Percentiles rank a stretch among this genome's conserved stretches.
phyloP scores from a whole-genome alignment of 2,329 filamentous ascomycete genomes.

The Venturia aucupariae region DNA sequence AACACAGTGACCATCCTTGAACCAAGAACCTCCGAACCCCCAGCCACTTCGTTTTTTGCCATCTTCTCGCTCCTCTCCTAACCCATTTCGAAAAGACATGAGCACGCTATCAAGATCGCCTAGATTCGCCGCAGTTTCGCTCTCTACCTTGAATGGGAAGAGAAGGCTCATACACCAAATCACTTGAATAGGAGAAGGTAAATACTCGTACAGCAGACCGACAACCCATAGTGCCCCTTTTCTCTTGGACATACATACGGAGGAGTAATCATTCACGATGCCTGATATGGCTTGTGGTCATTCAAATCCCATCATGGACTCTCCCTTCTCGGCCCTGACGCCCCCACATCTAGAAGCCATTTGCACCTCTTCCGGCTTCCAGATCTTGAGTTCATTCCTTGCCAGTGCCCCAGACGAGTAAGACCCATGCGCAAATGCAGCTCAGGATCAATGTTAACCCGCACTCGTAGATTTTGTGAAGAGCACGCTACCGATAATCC shows the following conservation, averaged over 20 bases:
- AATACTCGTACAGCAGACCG: neutral
- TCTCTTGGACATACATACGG: neutral
- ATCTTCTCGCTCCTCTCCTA: neutral
- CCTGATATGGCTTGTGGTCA: neutral
- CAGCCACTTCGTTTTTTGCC: neutral
- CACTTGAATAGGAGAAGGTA: neutral
- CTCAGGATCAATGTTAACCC: neutral
- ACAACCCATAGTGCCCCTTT: neutral
- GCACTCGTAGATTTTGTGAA: conserved; percentile 33
- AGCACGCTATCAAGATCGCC: conserved; percentile 4
- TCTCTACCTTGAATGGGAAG: conserved; percentile 3
- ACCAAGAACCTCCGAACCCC: neutral
- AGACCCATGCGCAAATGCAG: conserved; percentile 19
- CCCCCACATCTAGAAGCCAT: neutral
- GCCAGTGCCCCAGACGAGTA: conserved; percentile 30
- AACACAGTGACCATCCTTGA: neutral
- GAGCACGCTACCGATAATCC: conserved; percentile 28
- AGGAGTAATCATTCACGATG: neutral
- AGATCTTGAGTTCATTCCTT: conserved; percentile 34
- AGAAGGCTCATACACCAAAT: neutral
- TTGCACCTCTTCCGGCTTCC: conserved; percentile 32
- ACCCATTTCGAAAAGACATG: conserved; percentile 7
- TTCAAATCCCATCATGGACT: neutral
- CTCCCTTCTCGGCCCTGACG: conserved; percentile 6
- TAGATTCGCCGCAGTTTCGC: neutral